These are phyloP conservation scores for Camellia lanceoleosa DNA, from an alignment of 148 eudicot species.

Conservation along the genomic window DNA sequence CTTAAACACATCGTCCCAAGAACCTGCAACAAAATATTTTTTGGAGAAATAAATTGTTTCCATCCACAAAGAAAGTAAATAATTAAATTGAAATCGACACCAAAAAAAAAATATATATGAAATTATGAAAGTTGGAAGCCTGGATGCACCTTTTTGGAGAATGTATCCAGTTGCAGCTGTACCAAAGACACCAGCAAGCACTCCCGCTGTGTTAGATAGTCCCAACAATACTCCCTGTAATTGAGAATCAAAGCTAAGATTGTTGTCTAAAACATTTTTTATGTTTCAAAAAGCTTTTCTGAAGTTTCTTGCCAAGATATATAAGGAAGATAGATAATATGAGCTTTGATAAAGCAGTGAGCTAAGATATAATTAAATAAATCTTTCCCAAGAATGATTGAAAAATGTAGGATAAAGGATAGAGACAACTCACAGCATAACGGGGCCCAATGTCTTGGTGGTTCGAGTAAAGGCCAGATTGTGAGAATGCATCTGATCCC, in stretches of 20 bases:
- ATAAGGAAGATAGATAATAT: background rate
- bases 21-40: constrained; percentile 40
- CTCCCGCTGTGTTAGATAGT: constrained; percentile 91
- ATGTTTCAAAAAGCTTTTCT: background rate
- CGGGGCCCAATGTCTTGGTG: constrained; percentile 99
- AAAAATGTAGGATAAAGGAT: background rate
- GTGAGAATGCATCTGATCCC: constrained; percentile 96
- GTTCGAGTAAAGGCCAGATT: constrained; percentile 94
- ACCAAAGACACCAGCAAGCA: constrained; percentile 93
- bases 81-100: background rate
- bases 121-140: background rate
- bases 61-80: background rate
- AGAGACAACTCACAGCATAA: constrained; percentile 65
- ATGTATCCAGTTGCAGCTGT: constrained; percentile 97
- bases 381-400: background rate
- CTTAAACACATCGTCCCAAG: constrained; percentile 93
- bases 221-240: constrained; percentile 83
- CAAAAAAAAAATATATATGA: background rate
- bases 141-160: constrained; percentile 70
- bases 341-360: background rate
- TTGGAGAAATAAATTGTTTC: background rate
- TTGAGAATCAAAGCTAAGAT: background rate
- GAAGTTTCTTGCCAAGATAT: background rate
- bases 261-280: background rate
- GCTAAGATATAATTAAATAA: background rate